These are phyloP conservation scores for Cladobotryum protrusum DNA, from an alignment of 2,329 filamentous ascomycete species.

Conservation along the genomic window DNA sequence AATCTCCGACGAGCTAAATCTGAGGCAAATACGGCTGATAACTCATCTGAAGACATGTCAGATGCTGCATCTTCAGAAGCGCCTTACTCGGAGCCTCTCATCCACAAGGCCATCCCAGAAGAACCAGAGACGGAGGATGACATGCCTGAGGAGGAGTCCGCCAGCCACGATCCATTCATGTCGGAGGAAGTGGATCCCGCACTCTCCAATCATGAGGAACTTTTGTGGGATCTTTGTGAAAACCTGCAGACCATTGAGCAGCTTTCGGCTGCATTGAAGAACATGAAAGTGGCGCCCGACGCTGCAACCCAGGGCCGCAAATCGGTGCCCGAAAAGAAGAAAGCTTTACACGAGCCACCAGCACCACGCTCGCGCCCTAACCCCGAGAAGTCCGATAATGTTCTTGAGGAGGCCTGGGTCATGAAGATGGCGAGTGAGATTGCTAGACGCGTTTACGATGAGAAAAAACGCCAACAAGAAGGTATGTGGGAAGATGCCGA, in stretches of 20 bases:
- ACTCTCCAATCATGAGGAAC: slow-evolving; percentile 19
- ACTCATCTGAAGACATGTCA: slow-evolving; percentile 41
- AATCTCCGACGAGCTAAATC: slow-evolving; percentile 64
- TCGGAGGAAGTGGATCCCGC: slow-evolving; percentile 11
- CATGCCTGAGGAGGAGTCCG: slow-evolving; percentile 19
- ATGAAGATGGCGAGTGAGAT: slow-evolving; percentile 93
- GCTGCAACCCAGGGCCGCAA: slow-evolving; percentile 4
- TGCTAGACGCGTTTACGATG: slow-evolving; percentile 77
- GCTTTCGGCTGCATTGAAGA: slow-evolving; percentile 17
- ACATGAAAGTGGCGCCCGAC: slow-evolving; percentile 15
- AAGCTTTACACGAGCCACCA: slow-evolving; percentile 19
- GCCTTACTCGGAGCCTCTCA: slow-evolving; percentile 55
- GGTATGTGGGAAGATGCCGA: slow-evolving; percentile 44
- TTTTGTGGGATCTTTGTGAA: slow-evolving; percentile 18
- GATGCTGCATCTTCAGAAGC: slow-evolving; percentile 50
- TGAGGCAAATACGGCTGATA: slow-evolving; percentile 47
- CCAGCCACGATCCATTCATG: slow-evolving; percentile 24
- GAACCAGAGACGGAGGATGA: slow-evolving; percentile 47
- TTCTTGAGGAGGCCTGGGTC: slow-evolving; percentile 78
- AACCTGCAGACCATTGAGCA: slow-evolving; percentile 18
- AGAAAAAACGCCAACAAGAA: slow-evolving; percentile 53
- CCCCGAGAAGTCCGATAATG: neutral
- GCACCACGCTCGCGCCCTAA: neutral
- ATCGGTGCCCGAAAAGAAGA: slow-evolving; percentile 6
- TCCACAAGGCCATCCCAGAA: slow-evolving; percentile 51